These are phyloP conservation scores for Somion occarium DNA, from an alignment of 1,284 basidiomycete species.

Conservation along the genomic window DNA sequence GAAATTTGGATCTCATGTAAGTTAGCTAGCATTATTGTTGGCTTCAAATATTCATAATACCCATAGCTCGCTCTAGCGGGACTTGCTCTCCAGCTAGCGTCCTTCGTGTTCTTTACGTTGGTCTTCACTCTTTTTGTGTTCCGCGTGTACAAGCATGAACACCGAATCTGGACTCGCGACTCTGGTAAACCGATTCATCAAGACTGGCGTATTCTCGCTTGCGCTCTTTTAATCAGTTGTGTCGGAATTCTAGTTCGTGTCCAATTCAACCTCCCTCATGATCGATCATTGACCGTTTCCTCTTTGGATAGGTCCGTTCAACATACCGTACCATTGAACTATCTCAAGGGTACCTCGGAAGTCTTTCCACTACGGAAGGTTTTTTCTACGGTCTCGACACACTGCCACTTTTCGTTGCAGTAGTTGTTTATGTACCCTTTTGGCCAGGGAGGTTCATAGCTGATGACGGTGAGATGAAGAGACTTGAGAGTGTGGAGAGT, in stretches of 20 bases:
- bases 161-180: conserved; percentile 42
- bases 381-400: conserved; percentile 69
- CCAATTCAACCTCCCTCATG: background rate
- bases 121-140: conserved; percentile 59
- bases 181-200: conserved; percentile 39
- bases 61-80: conserved; percentile 63
- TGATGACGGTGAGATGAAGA: background rate
- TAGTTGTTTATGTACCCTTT: conserved; percentile 47
- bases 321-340: conserved; percentile 64
- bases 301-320: conserved; percentile 49
- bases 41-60: background rate
- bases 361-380: conserved; percentile 44
- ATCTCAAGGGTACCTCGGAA: conserved; percentile 58
- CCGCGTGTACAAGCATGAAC: conserved; percentile 42
- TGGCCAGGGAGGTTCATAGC: conserved; percentile 57
- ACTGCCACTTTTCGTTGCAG: conserved; percentile 59
- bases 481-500: too few relatives aligned
- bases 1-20: background rate
- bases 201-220: conserved; percentile 60
- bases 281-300: background rate
- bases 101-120: conserved; percentile 56
- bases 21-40: background rate
- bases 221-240: conserved; percentile 54
- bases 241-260: conserved; percentile 53
- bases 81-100: conserved; percentile 56